Evolutionary conservation across 1,284 basidiomycete genomes (phyloP), one percentile per base, ranked within the genome.

Genomic region (Apiotrichum veenhuisii): DNA sequence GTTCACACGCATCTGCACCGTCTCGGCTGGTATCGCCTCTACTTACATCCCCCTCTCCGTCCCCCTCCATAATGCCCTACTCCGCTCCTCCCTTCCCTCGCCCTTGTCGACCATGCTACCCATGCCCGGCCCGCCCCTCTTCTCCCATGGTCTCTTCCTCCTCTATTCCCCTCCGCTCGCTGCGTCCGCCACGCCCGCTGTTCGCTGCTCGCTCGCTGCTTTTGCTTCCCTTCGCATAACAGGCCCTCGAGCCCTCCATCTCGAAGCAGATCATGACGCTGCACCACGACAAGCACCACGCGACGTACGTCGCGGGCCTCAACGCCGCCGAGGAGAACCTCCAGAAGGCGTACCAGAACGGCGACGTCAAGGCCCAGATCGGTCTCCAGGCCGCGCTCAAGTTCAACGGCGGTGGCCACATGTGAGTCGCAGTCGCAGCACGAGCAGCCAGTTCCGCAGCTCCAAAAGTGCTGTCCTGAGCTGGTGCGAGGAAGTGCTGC

Each of bases 251-350:
- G 76, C 82, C 82, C 51, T 79, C 78, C 61, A 82, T 83, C 78
- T 80, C 78, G 41, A 76, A 76, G 64, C 84, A 91, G 77, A 94
- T 92, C 68, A 93, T 93, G 91, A 86, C 82, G 58, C 83, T 98
- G 61, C 95, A 98, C 78, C 94, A 98, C 82, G 85, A 85, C 67
- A 95, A 93, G 82, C 95, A 98, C 76, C 95, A 98, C 78, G 89
- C 91, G 78, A 84, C 88, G 23, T 96, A 95, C 76, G 91, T 96
- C 60, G 91, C 86, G 69, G 89, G 89, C 10, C 82, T 95, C 62
- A 95, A 96, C 77, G 85, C 91, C 25, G 91, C 93, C 38, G 94
- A 97, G 78, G 86, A 90, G 72, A 80, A 86, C 26, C 91, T 91
- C 72, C 81, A 82, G 46, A 85, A 30, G 69, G 62, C 74, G 51